Evolutionary conservation across 1,284 basidiomycete species (phyloP), one percentile per base, ranked within the genome.

Genomic region (Cronartium quercuum): DNA sequence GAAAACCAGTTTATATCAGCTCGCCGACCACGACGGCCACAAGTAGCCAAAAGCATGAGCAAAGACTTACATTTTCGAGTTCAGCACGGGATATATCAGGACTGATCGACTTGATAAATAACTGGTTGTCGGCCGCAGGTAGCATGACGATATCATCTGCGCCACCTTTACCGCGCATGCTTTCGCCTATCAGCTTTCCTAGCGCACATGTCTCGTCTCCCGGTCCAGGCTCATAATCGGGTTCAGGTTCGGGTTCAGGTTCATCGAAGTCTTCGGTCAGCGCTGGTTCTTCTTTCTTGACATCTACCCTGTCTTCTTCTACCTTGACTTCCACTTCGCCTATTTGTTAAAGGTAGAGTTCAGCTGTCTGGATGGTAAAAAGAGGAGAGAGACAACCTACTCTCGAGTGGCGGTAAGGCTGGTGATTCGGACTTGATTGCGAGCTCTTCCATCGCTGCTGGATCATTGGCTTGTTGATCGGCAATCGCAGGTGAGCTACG

Each of bases 21-120:
- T 2, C 9, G 42, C 6, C 41, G 6, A 29, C 9, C 3, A 88
- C 83, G 79, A 86, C 91, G 6, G 89, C 10, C 38, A 40, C 60
- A 66, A 67, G n/a, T 10, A n/a, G 15, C 21, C 24, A 18, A 89
- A 70, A 68, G 38, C 67, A 44, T 29, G 37, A 62, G 15, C n/a
- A 21, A 21, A 24, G 63, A 81, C 85, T 77, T 77, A 95, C 92
- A 82, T 91, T 89, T 84, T 96, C 93, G 38, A 97, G 85, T 79
- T 91, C 92, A 60, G 89, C 83, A 61, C 92, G 87, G 24, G 90
- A 89, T 78, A 94, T 92, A 77, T 91, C 91, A 35, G 93, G 92
- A 55, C 92, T 91, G 77, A 96, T 92, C 21, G 91, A 93, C 77
- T 93, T 89, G 80, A 96, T 92, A 87, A 95, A 92, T 65, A 97